phyloP scores from a whole-genome alignment of 768 basidiomycete genomes.

The Termitomyces sp. region DNA sequence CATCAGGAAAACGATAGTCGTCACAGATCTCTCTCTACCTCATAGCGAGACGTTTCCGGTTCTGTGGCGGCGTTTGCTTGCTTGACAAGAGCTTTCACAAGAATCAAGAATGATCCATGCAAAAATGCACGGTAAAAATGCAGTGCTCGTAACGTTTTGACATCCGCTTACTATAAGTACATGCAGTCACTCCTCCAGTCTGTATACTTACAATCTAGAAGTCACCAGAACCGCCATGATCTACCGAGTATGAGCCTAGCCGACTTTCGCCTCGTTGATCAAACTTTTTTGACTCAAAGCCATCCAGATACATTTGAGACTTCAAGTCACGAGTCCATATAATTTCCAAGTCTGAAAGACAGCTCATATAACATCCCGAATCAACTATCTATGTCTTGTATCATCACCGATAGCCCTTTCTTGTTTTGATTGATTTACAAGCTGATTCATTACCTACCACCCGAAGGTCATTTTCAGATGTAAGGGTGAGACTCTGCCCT shows the following conservation, averaged over 20 bases:
- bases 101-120: neutral
- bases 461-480: constrained; percentile 17
- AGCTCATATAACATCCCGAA: neutral
- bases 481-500: constrained; percentile 11
- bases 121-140: too few species aligned
- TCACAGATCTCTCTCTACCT: neutral
- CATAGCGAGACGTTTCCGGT: neutral
- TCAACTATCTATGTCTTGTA: neutral
- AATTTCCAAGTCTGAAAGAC: neutral
- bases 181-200: too few species aligned
- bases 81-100: neutral
- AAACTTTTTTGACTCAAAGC: neutral
- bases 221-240: neutral
- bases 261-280: neutral
- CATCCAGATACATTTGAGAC: neutral
- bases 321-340: neutral
- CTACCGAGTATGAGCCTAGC: neutral
- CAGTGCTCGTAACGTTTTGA: too few species aligned
- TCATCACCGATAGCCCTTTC: constrained; percentile 7
- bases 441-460: constrained; percentile 21
- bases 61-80: neutral
- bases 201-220: neutral
- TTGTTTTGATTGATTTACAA: constrained; percentile 23
- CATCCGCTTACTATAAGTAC: too few species aligned
- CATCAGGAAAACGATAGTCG: neutral